phyloP scores from a whole-genome alignment of 176 grass and related monocot genomes.

The Rhynchospora tenuis region DNA sequence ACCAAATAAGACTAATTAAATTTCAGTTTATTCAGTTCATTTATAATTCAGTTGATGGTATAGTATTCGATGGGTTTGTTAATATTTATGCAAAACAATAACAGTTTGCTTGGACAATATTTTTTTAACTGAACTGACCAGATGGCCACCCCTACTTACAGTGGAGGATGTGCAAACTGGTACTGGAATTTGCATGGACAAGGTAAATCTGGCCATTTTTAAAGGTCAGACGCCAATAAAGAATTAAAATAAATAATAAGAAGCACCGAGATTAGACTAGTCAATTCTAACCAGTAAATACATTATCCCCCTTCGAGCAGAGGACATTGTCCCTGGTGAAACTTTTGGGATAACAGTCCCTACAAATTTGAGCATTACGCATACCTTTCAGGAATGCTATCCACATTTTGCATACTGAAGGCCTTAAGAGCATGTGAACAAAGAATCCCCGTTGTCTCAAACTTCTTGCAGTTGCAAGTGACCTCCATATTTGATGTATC shows the following conservation, averaged over 20 bases:
- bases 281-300: not conserved
- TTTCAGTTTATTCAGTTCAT: too few species aligned
- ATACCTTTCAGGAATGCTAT: constrained; percentile 58
- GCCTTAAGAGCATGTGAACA: constrained; percentile 75
- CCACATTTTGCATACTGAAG: constrained; percentile 72
- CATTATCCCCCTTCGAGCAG: not conserved
- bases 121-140: too few species aligned
- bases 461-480: too few species aligned
- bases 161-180: not conserved
- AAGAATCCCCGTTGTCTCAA: constrained; percentile 68
- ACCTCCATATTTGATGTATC: too few species aligned
- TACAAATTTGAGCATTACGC: not conserved
- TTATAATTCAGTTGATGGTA: too few species aligned
- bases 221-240: not conserved
- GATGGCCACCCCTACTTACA: too few species aligned
- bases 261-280: not conserved
- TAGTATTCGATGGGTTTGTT: too few species aligned
- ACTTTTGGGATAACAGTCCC: not conserved
- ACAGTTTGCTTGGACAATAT: too few species aligned
- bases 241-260: not conserved
- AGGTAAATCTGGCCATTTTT: not conserved
- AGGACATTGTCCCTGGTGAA: not conserved
- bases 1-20: too few species aligned
- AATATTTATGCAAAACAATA: too few species aligned
- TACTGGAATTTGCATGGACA: not conserved